Percentiles rank a stretch among this genome's conserved stretches.
These are phyloP conservation scores for Psilocybe subaeruginosa DNA, from an alignment of 768 basidiomycete species.

Conservation along the genomic window DNA sequence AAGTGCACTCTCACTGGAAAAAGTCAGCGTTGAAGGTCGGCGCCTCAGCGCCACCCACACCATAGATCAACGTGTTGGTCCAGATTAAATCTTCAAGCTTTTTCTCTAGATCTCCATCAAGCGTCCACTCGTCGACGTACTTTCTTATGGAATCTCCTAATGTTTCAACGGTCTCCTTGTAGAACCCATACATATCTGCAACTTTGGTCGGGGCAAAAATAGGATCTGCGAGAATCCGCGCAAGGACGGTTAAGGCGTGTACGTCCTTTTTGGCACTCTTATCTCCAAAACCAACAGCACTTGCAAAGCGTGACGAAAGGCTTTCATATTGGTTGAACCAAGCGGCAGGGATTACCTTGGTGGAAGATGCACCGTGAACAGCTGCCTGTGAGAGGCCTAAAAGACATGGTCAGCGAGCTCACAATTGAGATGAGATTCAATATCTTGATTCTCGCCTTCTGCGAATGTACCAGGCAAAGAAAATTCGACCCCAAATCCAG, in stretches of 20 bases:
- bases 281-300: conserved; percentile 6
- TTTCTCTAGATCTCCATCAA: conserved; percentile 36
- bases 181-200: conserved; percentile 12
- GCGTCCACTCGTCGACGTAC: conserved; percentile 28
- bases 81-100: conserved; percentile 59
- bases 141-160: conserved; percentile 36
- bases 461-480: conserved; percentile 32
- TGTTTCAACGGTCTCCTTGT: conserved; percentile 12
- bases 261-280: conserved; percentile 4
- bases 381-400: conserved; percentile 22
- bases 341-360: conserved; percentile 5
- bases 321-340: conserved; percentile 9
- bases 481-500: conserved; percentile 63
- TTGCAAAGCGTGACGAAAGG: conserved; percentile 16
- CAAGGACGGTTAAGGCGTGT: conserved; percentile 23
- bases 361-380: conserved; percentile 11
- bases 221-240: conserved; percentile 18
- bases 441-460: conserved; percentile 13
- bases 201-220: not conserved
- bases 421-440: not conserved
- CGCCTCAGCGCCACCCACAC: conserved; percentile 30
- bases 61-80: conserved; percentile 48
- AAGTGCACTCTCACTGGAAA: conserved; percentile 40
- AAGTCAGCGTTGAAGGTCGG: conserved; percentile 49
- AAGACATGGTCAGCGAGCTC: not conserved